These are phyloP conservation scores for Saturnispora kantuleensis DNA, from an alignment of 805 yeast species.

Conservation along the genomic window DNA sequence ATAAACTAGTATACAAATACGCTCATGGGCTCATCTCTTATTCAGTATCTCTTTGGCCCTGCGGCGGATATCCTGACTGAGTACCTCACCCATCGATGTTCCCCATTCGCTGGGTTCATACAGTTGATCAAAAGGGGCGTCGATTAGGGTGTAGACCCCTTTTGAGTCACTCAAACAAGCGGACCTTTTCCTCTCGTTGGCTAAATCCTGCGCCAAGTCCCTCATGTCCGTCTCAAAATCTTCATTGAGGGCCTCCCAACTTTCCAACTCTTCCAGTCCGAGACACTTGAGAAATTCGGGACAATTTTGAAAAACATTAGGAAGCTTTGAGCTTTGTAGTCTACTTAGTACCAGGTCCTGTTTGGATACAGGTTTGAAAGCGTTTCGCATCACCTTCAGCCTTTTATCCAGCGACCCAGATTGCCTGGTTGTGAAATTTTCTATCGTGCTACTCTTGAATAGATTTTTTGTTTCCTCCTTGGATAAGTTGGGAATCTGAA, in stretches of 20 bases:
- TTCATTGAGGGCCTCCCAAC: slow-evolving; percentile 25
- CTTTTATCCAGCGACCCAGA: slow-evolving; percentile 17
- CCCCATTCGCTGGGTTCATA: slow-evolving; percentile 11
- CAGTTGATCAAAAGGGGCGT: slow-evolving; percentile 17
- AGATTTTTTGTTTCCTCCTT: slow-evolving; percentile 14
- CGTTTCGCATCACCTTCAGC: slow-evolving; percentile 21
- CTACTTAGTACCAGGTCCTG: slow-evolving; percentile 18
- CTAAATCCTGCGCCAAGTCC: slow-evolving; percentile 9
- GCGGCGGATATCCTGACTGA: slow-evolving; percentile 12
- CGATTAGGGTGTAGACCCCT: slow-evolving; percentile 12
- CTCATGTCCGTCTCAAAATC: slow-evolving; percentile 25
- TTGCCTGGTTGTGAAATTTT: background rate
- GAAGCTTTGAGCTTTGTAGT: slow-evolving; percentile 18
- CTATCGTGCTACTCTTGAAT: slow-evolving; percentile 4
- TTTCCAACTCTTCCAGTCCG: slow-evolving; percentile 24
- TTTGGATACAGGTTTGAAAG: slow-evolving; percentile 19
- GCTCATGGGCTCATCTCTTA: background rate
- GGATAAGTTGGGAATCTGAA: slow-evolving; percentile 19
- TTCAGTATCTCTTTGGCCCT: background rate
- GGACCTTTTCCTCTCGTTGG: background rate
- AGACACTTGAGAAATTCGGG: slow-evolving; percentile 21
- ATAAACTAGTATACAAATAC: background rate
- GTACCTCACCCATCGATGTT: slow-evolving; percentile 12
- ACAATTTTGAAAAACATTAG: slow-evolving; percentile 22
- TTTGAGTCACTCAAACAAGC: slow-evolving; percentile 1